Percentiles rank a stretch among this genome's conserved stretches.
Evolutionary conservation across 352 stramenopile species (phyloP).

Genomic region (Salisapilia sapeloensis): DNA sequence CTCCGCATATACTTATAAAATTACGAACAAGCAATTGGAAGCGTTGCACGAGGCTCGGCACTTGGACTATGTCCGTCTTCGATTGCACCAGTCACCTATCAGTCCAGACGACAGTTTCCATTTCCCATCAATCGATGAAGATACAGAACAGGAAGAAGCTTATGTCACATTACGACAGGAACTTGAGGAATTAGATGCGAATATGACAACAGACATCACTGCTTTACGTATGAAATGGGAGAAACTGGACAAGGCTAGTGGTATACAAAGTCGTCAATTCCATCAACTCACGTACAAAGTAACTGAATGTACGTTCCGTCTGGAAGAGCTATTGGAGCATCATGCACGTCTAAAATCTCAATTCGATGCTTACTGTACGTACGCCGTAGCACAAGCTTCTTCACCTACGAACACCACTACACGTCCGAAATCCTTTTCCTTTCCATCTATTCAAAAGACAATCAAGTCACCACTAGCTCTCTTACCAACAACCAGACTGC

Average conservation of each 20-base stretch:
- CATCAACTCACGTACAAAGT: slow-evolving; percentile 37
- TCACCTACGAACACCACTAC: no score
- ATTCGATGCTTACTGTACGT: slow-evolving; percentile 8
- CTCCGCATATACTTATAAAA: slow-evolving; percentile 32
- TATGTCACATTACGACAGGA: slow-evolving; percentile 43
- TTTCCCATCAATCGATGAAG: slow-evolving; percentile 47
- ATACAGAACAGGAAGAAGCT: slow-evolving; percentile 14
- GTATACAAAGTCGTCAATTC: slow-evolving; percentile 23
- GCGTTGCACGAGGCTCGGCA: slow-evolving; percentile 52
- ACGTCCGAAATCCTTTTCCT: neutral
- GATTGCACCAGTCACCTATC: slow-evolving; percentile 35
- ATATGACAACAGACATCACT: slow-evolving; percentile 50
- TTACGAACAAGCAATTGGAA: slow-evolving; percentile 34
- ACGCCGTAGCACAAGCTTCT: neutral
- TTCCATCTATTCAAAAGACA: slow-evolving; percentile 1
- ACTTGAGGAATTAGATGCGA: slow-evolving; percentile 34
- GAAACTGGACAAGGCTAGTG: slow-evolving; percentile 32
- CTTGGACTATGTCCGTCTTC: slow-evolving; percentile 59
- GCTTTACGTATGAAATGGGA: slow-evolving; percentile 68
- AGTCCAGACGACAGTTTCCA: slow-evolving; percentile 44
- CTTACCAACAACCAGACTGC: neutral
- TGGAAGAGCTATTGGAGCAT: slow-evolving; percentile 38
- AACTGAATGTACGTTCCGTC: slow-evolving; percentile 36
- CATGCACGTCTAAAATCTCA: slow-evolving; percentile 17
- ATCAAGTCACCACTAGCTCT: no score